Conservation (phyloP, 2,329 filamentous ascomycete species). For the Alternaria atra region DNA sequence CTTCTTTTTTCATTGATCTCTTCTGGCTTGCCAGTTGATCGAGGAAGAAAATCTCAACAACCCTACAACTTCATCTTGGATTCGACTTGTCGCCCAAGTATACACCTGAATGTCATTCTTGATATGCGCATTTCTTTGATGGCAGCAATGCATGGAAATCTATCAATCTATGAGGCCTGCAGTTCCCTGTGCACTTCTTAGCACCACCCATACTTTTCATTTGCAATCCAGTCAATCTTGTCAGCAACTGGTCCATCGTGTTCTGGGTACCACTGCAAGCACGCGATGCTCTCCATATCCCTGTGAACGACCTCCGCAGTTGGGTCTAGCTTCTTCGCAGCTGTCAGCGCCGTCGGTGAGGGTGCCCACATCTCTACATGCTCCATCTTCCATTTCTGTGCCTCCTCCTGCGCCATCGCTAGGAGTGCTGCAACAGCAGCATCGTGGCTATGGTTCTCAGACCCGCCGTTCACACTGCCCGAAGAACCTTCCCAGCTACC, state of each 20-base stretch:
- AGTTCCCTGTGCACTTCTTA: slow-evolving; percentile 47
- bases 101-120: neutral
- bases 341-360: slow-evolving; percentile 58
- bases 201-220: slow-evolving; percentile 83
- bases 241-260: slow-evolving; percentile 56
- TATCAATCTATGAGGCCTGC: neutral
- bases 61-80: neutral
- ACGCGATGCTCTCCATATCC: slow-evolving; percentile 73
- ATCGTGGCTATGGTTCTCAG: slow-evolving; percentile 29
- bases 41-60: slow-evolving; percentile 36
- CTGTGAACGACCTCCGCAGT: slow-evolving; percentile 63
- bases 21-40: slow-evolving; percentile 44
- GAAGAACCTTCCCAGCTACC: slow-evolving; percentile 41
- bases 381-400: slow-evolving; percentile 73
- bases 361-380: slow-evolving; percentile 88
- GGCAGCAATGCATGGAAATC: neutral
- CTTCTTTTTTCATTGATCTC: slow-evolving; percentile 45
- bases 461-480: slow-evolving; percentile 30
- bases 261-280: slow-evolving; percentile 71
- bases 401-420: slow-evolving; percentile 72
- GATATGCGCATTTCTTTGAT: neutral
- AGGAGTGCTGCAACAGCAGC: slow-evolving; percentile 70
- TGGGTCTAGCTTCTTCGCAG: slow-evolving; percentile 57
- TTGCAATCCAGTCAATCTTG: slow-evolving; percentile 74
- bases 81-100: neutral